These are phyloP conservation scores for Citropsis articulata DNA, from an alignment of 345 rosid species.

Conservation along the genomic window DNA sequence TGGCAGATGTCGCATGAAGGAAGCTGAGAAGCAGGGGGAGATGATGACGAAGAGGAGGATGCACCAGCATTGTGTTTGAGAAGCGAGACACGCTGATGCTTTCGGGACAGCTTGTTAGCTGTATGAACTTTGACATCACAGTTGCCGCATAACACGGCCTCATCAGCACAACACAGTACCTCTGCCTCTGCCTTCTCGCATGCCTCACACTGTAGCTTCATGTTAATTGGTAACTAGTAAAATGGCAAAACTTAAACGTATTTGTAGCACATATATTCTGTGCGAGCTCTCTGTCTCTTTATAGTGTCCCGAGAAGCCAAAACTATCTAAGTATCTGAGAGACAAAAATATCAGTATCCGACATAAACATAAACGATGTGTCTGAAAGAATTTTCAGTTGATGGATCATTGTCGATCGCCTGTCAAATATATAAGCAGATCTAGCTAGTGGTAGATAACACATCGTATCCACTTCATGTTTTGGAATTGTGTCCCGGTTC, in stretches of 20 bases:
- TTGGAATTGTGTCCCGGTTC: neutral
- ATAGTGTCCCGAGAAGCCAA: neutral
- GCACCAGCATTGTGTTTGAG: slow-evolving; percentile 11
- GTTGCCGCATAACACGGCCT: slow-evolving; percentile 24
- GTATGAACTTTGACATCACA: slow-evolving; percentile 31
- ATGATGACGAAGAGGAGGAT: slow-evolving; percentile 5
- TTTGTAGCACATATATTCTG: neutral
- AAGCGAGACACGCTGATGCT: slow-evolving; percentile 26
- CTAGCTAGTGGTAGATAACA: neutral
- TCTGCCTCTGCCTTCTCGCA: slow-evolving; percentile 34
- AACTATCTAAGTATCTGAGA: neutral
- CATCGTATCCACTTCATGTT: neutral
- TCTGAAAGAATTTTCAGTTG: neutral
- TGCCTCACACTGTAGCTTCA: slow-evolving; percentile 31
- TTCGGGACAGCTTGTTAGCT: slow-evolving; percentile 29
- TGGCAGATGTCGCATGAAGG: slow-evolving; percentile 29
- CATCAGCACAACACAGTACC: slow-evolving; percentile 35
- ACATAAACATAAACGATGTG: no score
- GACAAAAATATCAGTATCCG: no score
- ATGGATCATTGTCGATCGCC: neutral
- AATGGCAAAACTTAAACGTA: neutral
- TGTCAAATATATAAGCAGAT: neutral
- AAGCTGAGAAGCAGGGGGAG: slow-evolving; percentile 20
- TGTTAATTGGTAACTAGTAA: neutral
- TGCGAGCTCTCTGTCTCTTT: neutral